These are phyloP conservation scores for Eragrostis tef DNA, from an alignment of 202 grass and related monocot species.

Conservation along the genomic window DNA sequence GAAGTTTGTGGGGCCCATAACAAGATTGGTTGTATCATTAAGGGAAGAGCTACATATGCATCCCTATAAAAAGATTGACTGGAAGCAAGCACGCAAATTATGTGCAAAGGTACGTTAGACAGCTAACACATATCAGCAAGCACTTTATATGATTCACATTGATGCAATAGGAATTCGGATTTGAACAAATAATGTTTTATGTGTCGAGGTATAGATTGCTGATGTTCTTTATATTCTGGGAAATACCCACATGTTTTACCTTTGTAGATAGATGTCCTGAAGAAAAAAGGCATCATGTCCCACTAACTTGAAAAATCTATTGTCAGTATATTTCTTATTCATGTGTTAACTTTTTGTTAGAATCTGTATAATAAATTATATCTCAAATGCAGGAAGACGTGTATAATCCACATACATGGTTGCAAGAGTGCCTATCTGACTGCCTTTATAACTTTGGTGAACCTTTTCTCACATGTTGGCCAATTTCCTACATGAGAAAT, in stretches of 20 bases:
- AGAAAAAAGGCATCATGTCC: background rate
- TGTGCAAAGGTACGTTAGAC: conserved; percentile 55
- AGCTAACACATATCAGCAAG: conserved; percentile 14
- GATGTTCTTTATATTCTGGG: background rate
- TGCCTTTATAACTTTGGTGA: conserved; percentile 72
- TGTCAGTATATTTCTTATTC: conserved; percentile 30
- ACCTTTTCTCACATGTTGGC: conserved; percentile 68
- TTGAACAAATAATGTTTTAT: background rate
- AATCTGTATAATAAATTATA: background rate
- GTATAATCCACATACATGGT: conserved; percentile 63
- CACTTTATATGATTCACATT: conserved; percentile 6
- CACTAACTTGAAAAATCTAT: conserved; percentile 21
- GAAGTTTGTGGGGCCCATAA: conserved; percentile 68
- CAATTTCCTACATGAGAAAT: conserved; percentile 63
- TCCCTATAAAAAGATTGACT: conserved; percentile 68
- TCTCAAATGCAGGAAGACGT: conserved; percentile 67
- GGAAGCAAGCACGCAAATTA: conserved; percentile 69
- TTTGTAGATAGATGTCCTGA: conserved; percentile 11
- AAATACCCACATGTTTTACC: conserved; percentile 31
- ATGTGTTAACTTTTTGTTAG: background rate
- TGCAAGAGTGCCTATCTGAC: conserved; percentile 64
- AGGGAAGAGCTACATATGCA: conserved; percentile 70
- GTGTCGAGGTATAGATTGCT: conserved; percentile 9
- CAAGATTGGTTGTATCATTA: conserved; percentile 56
- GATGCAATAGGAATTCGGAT: conserved; percentile 25